Base-by-base conservation (phyloP, 164 flowering plant genomes). In the Vitis cinerea region DNA sequence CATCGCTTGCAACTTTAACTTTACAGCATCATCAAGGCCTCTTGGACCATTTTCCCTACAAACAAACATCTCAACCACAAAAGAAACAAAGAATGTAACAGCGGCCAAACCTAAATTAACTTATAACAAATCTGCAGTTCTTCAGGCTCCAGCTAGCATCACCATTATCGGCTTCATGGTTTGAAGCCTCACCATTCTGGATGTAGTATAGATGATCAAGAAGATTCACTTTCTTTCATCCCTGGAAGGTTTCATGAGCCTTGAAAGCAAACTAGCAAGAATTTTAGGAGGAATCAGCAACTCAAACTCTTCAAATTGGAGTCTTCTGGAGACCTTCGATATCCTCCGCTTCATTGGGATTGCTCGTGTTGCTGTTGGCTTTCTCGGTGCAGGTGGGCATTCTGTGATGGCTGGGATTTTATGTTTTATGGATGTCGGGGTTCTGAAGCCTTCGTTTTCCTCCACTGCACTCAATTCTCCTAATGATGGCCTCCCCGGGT, bases 341-440 rank as follows among this genome's bases (percentile, higher is more conserved):
- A 1, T 71, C 72, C 9, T 57, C 50, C 0, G 19, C 16, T 10
- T 30, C 57, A 10, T 55, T 27, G 27, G 27, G 0, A 60, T 51
- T 66, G 61, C 63, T 58, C 66, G 73, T 14, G 54, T 56, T 11
- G 67, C 16, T 16, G 52, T 31, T 23, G 6, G 64, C 67, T 74
- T 79, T 60, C 70, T 69, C 3, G 83, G 80, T 19, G 83, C 80
- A 44, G 82, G 75, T 59, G 90, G 90, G 57, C 87, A 84, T 61
- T 76, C 47, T 64, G n/a, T 63, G 10, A 50, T 70, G 61, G 48
- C 75, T 7, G 79, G 81, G 9, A 83, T 81, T 73, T 63, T 79
- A 66, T 79, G 79, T 58, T 76, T 79, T 52, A 65, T 47, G 1
- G 86, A 78, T 0, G 79, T 78, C 1, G 27, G 87, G 47, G 87